phyloP scores from a whole-genome alignment of 1,284 basidiomycete genomes.

The Sphaerobolus stellatus region DNA sequence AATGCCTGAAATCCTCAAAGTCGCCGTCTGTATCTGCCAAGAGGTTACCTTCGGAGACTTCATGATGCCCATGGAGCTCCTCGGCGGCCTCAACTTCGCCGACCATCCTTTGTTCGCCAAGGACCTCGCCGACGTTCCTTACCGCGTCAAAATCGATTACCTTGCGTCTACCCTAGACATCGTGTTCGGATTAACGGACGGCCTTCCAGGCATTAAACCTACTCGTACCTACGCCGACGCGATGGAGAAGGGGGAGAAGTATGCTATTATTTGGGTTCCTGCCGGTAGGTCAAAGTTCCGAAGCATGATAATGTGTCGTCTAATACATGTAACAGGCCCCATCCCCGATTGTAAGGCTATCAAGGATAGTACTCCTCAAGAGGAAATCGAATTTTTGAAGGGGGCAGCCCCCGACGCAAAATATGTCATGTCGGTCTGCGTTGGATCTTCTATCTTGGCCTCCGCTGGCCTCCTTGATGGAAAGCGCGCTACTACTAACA shows the following conservation, averaged over 20 bases:
- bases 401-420: constrained; percentile 35
- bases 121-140: background rate
- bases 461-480: constrained; percentile 43
- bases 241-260: constrained; percentile 2
- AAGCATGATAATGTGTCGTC: too few species aligned
- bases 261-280: constrained; percentile 12
- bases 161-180: background rate
- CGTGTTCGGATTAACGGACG: background rate
- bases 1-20: background rate
- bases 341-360: too few species aligned
- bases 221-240: constrained; percentile 1
- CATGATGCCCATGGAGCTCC: constrained; percentile 1
- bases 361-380: constrained; percentile 6
- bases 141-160: background rate
- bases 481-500: background rate
- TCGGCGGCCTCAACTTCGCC: background rate
- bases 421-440: constrained; percentile 47
- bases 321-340: too few species aligned
- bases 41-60: background rate
- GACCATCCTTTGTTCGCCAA: background rate
- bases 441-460: constrained; percentile 42
- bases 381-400: constrained; percentile 34
- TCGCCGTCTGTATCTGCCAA: background rate
- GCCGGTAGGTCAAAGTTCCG: constrained; percentile 7
- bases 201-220: background rate